Evolutionary conservation across 257 asterid genomes (phyloP).

Genomic region (Ophiorrhiza pumila): DNA sequence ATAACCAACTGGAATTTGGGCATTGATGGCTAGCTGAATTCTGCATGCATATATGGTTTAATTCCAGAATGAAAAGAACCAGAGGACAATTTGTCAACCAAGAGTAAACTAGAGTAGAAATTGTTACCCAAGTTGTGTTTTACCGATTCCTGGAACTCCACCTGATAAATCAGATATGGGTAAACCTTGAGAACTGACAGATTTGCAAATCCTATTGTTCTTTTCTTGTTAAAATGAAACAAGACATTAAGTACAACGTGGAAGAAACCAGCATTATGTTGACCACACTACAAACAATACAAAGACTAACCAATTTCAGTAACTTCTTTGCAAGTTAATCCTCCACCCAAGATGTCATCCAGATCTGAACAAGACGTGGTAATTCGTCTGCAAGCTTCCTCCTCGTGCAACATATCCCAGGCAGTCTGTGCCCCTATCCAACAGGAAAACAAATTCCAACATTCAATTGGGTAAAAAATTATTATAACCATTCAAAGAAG

Average conservation of each 20-base stretch:
- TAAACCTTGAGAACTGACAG: conserved; percentile 14
- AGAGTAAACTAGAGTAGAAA: conserved; percentile 13
- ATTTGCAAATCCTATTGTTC: conserved; percentile 4
- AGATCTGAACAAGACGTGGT: conserved; percentile 82
- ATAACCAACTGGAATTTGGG: conserved; percentile 75
- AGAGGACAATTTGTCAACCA: conserved; percentile 10
- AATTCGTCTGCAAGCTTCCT: conserved; percentile 58
- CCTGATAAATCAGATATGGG: conserved; percentile 45
- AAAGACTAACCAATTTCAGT: conserved; percentile 81
- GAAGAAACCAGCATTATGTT: neutral
- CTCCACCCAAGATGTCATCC: conserved; percentile 88
- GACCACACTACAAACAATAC: neutral
- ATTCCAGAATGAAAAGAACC: conserved; percentile 7
- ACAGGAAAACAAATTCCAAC: neutral
- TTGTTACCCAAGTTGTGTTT: conserved; percentile 91
- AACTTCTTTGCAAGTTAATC: conserved; percentile 83
- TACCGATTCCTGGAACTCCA: conserved; percentile 97
- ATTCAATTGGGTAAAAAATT: neutral
- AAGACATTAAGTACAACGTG: neutral
- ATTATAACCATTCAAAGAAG: neutral
- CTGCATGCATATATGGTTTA: conserved; percentile 33
- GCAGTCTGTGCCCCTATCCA: conserved; percentile 80
- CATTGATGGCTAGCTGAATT: conserved; percentile 90
- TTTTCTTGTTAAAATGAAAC: neutral
- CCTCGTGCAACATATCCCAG: conserved; percentile 91